Percentiles rank a stretch among this genome's conserved stretches.
Conservation (phyloP, 495 filamentous ascomycete species). For the Chaetomium cochliodes region DNA sequence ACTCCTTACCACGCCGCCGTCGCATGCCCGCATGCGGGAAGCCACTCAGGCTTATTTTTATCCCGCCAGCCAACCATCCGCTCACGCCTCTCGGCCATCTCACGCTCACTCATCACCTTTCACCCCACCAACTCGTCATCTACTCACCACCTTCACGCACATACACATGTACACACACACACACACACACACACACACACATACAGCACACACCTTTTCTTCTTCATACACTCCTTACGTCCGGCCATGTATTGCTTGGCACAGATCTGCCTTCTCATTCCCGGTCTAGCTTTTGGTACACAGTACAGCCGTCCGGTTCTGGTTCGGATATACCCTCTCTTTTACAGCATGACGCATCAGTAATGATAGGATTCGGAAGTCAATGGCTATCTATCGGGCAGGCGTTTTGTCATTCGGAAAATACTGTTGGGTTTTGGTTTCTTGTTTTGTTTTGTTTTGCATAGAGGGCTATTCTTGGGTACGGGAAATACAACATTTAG, state of each 20-base stretch:
- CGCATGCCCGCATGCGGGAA: not conserved
- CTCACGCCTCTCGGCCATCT: not conserved
- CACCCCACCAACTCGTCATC: not conserved
- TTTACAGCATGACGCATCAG: not conserved
- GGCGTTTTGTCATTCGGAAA: not conserved
- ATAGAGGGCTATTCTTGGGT: not conserved
- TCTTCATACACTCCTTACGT: slow-evolving; percentile 5
- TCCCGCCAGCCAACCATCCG: not conserved
- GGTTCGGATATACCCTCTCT: slow-evolving; percentile 18
- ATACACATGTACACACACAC: not conserved
- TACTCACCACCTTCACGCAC: not conserved
- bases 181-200: not conserved
- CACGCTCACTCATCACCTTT: too few species aligned
- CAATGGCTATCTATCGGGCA: not conserved
- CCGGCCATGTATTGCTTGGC: slow-evolving; percentile 1
- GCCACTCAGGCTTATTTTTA: slow-evolving; percentile 12
- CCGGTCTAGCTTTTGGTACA: not conserved
- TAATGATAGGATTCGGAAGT: not conserved
- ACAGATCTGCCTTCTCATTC: not conserved
- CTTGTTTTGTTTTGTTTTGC: not conserved
- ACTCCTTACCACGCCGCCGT: not conserved
- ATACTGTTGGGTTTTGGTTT: not conserved
- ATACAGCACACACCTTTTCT: not conserved
- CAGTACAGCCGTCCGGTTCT: not conserved
- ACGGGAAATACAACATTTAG: not conserved